Base-by-base conservation (phyloP, 2,329 filamentous ascomycete genomes). In the Microcyclosporella mali region DNA sequence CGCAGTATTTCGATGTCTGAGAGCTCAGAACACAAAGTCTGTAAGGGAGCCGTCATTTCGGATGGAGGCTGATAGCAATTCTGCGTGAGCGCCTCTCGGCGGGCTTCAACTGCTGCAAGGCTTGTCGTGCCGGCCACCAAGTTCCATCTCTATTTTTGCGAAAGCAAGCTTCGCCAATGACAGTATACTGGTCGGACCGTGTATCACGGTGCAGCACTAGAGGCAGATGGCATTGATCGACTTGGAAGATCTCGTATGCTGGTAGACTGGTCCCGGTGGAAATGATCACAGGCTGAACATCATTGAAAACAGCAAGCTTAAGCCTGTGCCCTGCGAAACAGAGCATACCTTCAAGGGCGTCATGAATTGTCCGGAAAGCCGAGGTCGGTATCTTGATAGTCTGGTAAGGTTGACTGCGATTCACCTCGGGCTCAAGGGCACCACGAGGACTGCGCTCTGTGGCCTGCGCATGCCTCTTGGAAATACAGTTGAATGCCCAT, bases 141-240 rank as follows among this genome's bases (percentile, higher is more conserved):
- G 21, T 25, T 25, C 30, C 30, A 16, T 32, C 30, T 32, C 6
- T 4, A 16, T 32, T n/a, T 12, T 32, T 32, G 4, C 30, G 6
- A n/a, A 36, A 25, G 17, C 33, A 25, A 9, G 33, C 33, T 17
- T 36, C 33, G n/a, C 33, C 33, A 9, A 18, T 19, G 12, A 36
- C 12, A 6, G 14, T 17, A n/a, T 14, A 36, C 11, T 18, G 16
- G 17, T n/a, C 14, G n/a, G n/a, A 18, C 17, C 16, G 11, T 6
- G 33, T 7, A 12, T 17, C 12, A 36, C 19, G 33, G 4, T 25
- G 6, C 6, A 36, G 33, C 9, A 36, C 33, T 6, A 36, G 12
- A 18, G 33, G 33, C 4, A 36, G 33, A n/a, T n/a, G 15, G n/a
- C 33, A 36, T 17, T 36, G 33, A 25, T 36, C 33, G 17, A 36